Evolutionary conservation across 192 early-diverging fungal species (phyloP).

Genomic region (Phlyctochytrium planicorne): DNA sequence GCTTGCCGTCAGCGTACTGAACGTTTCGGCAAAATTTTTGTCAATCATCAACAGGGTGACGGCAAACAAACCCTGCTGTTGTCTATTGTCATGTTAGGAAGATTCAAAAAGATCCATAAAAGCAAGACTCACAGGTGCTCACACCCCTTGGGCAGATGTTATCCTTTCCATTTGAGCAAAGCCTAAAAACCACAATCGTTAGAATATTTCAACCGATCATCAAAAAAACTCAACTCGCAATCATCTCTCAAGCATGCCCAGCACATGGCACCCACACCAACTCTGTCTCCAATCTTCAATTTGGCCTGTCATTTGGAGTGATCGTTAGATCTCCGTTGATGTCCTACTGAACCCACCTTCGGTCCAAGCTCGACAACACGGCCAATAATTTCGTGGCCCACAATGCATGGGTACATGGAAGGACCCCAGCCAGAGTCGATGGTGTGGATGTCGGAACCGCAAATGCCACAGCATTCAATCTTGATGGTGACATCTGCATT

Average conservation of each 20-base stretch:
- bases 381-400: constrained; percentile 41
- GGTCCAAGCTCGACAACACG: constrained; percentile 17
- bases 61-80: no score
- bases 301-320: no score
- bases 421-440: constrained; percentile 57
- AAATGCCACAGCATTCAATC: constrained; percentile 71
- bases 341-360: constrained; percentile 20
- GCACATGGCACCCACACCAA: constrained; percentile 38
- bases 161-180: constrained; percentile 20
- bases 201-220: no score
- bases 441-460: constrained; percentile 70
- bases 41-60: no score
- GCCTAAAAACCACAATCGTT: neutral
- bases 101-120: no score
- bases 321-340: no score
- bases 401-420: constrained; percentile 29
- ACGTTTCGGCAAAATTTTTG: neutral
- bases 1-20: constrained; percentile 2
- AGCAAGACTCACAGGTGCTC: neutral
- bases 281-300: constrained; percentile 32
- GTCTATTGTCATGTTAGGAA: no score
- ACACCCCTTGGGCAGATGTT: constrained; percentile 20
- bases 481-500: constrained; percentile 73
- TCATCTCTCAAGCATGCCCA: constrained; percentile 20
- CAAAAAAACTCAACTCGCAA: constrained; percentile 8